Base-by-base conservation (phyloP, 2,329 filamentous ascomycete genomes). In the Fusarium sulawesiense region DNA sequence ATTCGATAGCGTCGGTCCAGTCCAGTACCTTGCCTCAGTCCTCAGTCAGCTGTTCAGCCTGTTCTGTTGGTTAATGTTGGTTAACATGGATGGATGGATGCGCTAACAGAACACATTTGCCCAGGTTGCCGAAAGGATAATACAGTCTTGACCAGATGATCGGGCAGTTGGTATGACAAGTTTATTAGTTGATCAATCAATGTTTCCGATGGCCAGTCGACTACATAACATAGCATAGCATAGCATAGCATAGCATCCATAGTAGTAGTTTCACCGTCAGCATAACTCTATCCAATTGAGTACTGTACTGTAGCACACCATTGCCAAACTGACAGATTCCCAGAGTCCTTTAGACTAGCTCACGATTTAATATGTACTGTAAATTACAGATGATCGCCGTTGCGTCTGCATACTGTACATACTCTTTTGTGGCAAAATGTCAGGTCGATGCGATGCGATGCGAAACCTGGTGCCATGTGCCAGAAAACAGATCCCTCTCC, bases 381-480 rank as follows among this genome's bases (percentile, higher is more conserved):
- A 34, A 32, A 32, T 9, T 34, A 37, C 16, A 27, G 7, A 41
- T 13, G 18, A 41, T 27, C 9, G 13, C 18, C 49, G n/a, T 51
- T 27, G 10, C 23, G 14, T 37, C 34, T 27, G 23, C 20, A 41
- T 27, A 20, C 20, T 20, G 20, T 20, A 18, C 18, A 63, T 62
- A 63, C 45, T 71, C 49, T 61, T 44, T 23, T 63, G 64, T 67
- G 64, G 71, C 60, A 34, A 72, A 51, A 56, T 56, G 20, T 60
- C 60, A 60, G 41, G 60, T 60, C 44, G 23, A 73, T 62, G 58
- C 60, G 56, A 65, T 30, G 29, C 41, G 23, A 73, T 62, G 58
- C 60, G 54, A 65, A 64, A 64, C 56, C 56, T 59, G 48, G 55
- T 70, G 61, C 72, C 61, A 73, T 75, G 70, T 71, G 70, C 66